These are phyloP conservation scores for Penicillium canariense DNA, from an alignment of 495 filamentous ascomycete genomes.

Conservation along the genomic window DNA sequence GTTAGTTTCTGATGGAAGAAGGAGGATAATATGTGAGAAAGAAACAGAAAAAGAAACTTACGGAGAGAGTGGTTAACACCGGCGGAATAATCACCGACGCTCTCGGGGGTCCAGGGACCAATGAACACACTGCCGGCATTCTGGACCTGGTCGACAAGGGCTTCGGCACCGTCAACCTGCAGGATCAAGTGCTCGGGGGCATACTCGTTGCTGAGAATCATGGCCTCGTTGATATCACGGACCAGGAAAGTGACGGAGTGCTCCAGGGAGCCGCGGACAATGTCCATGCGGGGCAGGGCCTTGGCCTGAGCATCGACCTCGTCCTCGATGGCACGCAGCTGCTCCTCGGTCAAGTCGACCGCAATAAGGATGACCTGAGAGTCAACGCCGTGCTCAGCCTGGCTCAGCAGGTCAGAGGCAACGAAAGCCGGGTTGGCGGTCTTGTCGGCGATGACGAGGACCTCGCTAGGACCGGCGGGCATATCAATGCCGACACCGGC, in stretches of 20 bases:
- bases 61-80: constrained; percentile 96
- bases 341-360: constrained; percentile 67
- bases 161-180: constrained; percentile 72
- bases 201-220: constrained; percentile 86
- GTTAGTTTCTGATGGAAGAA: no score
- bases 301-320: constrained; percentile 89
- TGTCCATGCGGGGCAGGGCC: constrained; percentile 83
- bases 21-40: constrained; percentile 12
- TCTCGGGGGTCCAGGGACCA: constrained; percentile 93
- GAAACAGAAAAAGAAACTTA: constrained; percentile 50
- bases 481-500: constrained; percentile 96
- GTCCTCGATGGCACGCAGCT: constrained; percentile 79
- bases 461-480: constrained; percentile 95
- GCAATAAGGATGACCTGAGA: constrained; percentile 93
- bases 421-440: constrained; percentile 91
- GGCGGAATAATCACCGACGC: constrained; percentile 95
- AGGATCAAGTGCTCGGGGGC: constrained; percentile 98
- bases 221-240: constrained; percentile 74
- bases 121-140: constrained; percentile 96
- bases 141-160: constrained; percentile 72
- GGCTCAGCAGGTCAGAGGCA: constrained; percentile 87
- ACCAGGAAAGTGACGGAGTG: constrained; percentile 91
- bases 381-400: constrained; percentile 95
- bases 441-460: constrained; percentile 92
- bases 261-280: constrained; percentile 84